phyloP scores from a whole-genome alignment of 108 stramenopile species.

The Pseudonitzschia delicatissima region DNA sequence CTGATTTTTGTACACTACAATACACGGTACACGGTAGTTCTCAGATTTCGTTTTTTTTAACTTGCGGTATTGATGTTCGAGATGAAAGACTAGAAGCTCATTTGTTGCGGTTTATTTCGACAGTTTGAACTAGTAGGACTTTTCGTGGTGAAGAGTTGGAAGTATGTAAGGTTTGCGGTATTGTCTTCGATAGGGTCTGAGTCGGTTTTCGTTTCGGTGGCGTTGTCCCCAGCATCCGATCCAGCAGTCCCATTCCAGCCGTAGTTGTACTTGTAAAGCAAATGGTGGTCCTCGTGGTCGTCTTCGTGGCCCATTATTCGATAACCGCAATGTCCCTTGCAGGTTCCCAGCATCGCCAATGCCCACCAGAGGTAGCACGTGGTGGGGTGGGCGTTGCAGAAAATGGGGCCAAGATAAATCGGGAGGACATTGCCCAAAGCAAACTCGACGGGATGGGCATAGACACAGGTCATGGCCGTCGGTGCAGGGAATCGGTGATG shows the following conservation, averaged over 20 bases:
- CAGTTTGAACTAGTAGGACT: too few relatives aligned
- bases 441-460: conserved; percentile 32
- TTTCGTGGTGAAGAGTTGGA: too few relatives aligned
- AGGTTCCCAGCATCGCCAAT: conserved; percentile 27
- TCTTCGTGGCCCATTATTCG: conserved; percentile 13
- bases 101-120: too few relatives aligned
- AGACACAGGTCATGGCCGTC: conserved; percentile 23
- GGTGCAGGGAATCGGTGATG: conserved; percentile 27
- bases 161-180: too few relatives aligned
- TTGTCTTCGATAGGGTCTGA: too few relatives aligned
- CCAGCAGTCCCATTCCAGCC: conserved; percentile 22
- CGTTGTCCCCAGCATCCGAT: conserved; percentile 4
- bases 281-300: conserved; percentile 27
- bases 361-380: conserved; percentile 20
- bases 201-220: background rate
- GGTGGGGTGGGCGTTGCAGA: conserved; percentile 23
- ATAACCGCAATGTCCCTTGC: conserved; percentile 26
- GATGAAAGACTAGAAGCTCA: too few relatives aligned
- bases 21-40: too few relatives aligned
- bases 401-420: conserved; percentile 4
- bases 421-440: conserved; percentile 14
- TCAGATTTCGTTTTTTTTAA: too few relatives aligned
- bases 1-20: too few relatives aligned
- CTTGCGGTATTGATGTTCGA: too few relatives aligned
- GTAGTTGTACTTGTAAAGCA: conserved; percentile 22